A percentile compares a stretch with the other conserved stretches of the same genome.
These are phyloP conservation scores for Helicostylum pulchrum DNA, from an alignment of 192 early-diverging fungal genomes.

Conservation along the genomic window DNA sequence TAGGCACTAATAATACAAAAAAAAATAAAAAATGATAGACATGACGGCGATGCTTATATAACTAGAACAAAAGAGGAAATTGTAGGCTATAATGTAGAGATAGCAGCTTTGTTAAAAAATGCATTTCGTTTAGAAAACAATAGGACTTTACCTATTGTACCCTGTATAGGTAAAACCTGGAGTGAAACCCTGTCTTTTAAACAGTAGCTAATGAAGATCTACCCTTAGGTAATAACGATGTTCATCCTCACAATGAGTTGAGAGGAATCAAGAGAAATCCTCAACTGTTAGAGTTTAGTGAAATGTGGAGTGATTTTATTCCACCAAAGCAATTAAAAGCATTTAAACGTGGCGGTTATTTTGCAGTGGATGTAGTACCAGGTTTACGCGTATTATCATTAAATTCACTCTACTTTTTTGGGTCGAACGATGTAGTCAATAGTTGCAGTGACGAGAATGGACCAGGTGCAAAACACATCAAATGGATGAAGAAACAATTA, in stretches of 20 bases:
- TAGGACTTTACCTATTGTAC: constrained; percentile 44
- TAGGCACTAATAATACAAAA: neutral
- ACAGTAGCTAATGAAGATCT: neutral
- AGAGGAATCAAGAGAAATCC: constrained; percentile 36
- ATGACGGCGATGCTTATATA: constrained; percentile 63
- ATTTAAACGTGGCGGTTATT: constrained; percentile 70
- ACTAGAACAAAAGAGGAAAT: constrained; percentile 65
- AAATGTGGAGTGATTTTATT: constrained; percentile 59
- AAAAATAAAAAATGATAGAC: constrained; percentile 43
- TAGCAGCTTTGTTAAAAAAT: constrained; percentile 41
- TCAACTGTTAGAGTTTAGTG: constrained; percentile 45
- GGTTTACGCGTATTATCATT: constrained; percentile 57
- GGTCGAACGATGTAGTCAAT: constrained; percentile 63
- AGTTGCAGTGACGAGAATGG: constrained; percentile 54
- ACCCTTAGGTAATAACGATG: constrained; percentile 65
- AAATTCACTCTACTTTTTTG: constrained; percentile 74
- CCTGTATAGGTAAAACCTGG: constrained; percentile 36
- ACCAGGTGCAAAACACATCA: constrained; percentile 61
- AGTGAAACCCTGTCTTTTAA: neutral
- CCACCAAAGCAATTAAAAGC: constrained; percentile 56
- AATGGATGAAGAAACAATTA: constrained; percentile 65
- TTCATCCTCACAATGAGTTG: constrained; percentile 61
- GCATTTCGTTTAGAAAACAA: constrained; percentile 44
- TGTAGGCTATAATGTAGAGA: constrained; percentile 48
- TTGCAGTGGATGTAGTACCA: constrained; percentile 51